Conservation (phyloP, 495 filamentous ascomycete genomes). For the Neurospora tetraspora region DNA sequence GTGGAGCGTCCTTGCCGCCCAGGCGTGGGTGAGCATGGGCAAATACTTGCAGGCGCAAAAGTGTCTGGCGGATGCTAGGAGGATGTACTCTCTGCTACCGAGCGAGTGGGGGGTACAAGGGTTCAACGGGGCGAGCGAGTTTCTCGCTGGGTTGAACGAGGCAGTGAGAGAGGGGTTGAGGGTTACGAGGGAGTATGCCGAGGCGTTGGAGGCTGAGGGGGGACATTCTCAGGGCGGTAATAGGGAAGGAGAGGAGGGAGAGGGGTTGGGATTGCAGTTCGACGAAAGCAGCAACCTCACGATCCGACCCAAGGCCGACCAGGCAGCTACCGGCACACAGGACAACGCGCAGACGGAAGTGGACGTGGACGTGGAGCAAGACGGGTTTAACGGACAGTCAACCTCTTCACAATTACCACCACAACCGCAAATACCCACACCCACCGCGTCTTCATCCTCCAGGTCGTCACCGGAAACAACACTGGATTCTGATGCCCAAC, state of each 20-base stretch:
- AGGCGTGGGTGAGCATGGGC: conserved; percentile 66
- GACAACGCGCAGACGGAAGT: neutral
- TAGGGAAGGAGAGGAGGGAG: conserved; percentile 26
- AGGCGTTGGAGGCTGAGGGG: neutral
- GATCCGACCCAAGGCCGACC: neutral
- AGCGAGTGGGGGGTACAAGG: conserved; percentile 43
- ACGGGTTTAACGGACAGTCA: neutral
- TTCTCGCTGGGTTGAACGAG: conserved; percentile 51
- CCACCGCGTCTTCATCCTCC: neutral
- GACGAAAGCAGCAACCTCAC: conserved; percentile 52
- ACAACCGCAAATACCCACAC: neutral
- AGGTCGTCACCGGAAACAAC: neutral
- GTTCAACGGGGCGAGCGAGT: conserved; percentile 50
- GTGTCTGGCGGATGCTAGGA: conserved; percentile 60
- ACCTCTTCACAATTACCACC: neutral
- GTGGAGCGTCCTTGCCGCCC: conserved; percentile 77
- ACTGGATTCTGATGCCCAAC: neutral
- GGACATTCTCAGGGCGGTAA: conserved; percentile 4
- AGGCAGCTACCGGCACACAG: neutral
- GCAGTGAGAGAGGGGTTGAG: conserved; percentile 45
- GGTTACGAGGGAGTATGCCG: conserved; percentile 4
- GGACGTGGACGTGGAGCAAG: neutral
- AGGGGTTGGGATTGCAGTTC: conserved; percentile 27
- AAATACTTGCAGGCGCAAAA: conserved; percentile 60
- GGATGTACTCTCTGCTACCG: conserved; percentile 53